Evolutionary conservation across 345 rosid species (phyloP).

Genomic region (Brassica cretica): DNA sequence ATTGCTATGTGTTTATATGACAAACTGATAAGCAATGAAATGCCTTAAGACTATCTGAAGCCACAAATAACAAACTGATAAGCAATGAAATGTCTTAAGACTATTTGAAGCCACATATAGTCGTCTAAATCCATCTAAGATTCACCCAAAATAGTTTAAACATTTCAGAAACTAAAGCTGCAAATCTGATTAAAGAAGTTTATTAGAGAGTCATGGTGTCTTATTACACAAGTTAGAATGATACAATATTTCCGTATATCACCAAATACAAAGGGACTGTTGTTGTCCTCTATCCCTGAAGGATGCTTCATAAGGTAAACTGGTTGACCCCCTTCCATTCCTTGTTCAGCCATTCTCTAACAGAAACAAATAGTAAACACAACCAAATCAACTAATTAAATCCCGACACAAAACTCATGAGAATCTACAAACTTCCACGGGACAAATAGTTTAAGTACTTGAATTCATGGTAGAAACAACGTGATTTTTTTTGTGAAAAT

Average conservation of each 20-base stretch:
- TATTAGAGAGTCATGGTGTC: too few species aligned
- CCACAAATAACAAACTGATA: background rate
- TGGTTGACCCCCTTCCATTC: conserved; percentile 86
- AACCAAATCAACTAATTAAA: background rate
- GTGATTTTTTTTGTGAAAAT: too few species aligned
- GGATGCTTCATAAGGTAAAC: conserved; percentile 94
- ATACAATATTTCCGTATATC: too few species aligned
- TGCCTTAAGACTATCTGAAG: background rate
- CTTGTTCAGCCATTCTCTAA: conserved; percentile 71
- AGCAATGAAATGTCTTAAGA: background rate
- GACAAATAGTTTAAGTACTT: background rate
- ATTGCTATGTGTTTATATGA: background rate
- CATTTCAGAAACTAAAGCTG: too few species aligned
- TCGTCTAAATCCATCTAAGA: background rate
- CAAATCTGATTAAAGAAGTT: too few species aligned
- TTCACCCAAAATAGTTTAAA: too few species aligned
- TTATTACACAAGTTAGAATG: too few species aligned
- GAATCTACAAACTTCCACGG: conserved; percentile 4
- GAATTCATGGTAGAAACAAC: too few species aligned
- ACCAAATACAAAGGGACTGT: too few species aligned
- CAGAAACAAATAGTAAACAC: background rate
- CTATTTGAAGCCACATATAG: background rate
- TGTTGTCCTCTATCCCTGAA: conserved; percentile 56
- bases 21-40: background rate
- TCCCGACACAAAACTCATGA: background rate